Base-by-base conservation (phyloP, 441 rosid genomes). In the Pelargonium fulgidum region DNA sequence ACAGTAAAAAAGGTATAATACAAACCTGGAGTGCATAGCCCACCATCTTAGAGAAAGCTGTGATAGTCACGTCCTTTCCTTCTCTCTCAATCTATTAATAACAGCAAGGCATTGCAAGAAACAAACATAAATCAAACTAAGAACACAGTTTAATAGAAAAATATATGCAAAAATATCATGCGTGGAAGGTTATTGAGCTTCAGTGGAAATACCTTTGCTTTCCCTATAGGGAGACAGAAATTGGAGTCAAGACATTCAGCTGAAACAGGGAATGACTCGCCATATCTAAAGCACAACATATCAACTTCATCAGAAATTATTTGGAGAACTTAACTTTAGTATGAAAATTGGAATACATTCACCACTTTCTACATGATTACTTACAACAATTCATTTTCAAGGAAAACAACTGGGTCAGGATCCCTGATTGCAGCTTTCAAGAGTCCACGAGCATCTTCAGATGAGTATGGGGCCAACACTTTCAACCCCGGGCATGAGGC, bases 371-470 rank as follows among this genome's bases (percentile, higher is more conserved):
- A 59, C 52, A 12, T 39, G 62, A 77, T 74, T 69, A 79, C 96
- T 79, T 77, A 93, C 98, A 91, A 73, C 72, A 91, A 70, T 81
- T 90, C 98, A 73, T 93, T 93, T 84, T 93, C 97, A 54, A 91
- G 97, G 86, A 93, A 87, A 73, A 91, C 93, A 68, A 93, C 97
- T 70, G 97, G 99, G 79, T 89, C 98, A 48, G 97, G 98, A 81
- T 93, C 98, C 74, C 97, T 88, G 75, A 91, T 91, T 63, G 98
- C 98, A 70, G 98, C 97, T 83, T 91, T 91, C 64, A 93, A 79
- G 71, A 91, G 90, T 65, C 99, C 98, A 48, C 96, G 92, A 52
- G 95, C 92, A 82, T 91, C 97, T 83, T 91, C 98, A 4, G 97
- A 85, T 74, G 89, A 91, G 76, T 91, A 91, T 19, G 97, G 97